phyloP scores from a whole-genome alignment of 805 yeast species.

The Yarrowia deformans region DNA sequence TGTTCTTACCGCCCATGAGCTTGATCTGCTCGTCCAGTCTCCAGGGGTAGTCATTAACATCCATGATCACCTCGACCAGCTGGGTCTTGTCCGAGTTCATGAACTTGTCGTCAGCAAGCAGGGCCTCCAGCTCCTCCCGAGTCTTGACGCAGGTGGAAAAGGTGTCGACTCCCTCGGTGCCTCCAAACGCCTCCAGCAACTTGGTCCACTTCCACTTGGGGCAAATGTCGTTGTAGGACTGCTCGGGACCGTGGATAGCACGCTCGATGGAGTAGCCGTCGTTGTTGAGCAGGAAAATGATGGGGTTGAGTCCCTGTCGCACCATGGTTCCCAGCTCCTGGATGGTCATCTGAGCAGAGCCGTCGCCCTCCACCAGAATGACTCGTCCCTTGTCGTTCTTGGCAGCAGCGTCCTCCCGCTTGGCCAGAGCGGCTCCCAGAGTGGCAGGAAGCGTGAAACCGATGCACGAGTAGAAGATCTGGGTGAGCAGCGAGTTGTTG shows the following conservation, averaged over 20 bases:
- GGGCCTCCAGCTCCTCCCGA: slow-evolving; percentile 52
- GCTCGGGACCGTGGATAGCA: slow-evolving; percentile 77
- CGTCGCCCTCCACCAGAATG: slow-evolving; percentile 85
- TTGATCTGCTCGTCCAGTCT: slow-evolving; percentile 54
- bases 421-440: slow-evolving; percentile 80
- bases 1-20: slow-evolving; percentile 45
- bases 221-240: slow-evolving; percentile 81
- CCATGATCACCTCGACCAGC: slow-evolving; percentile 67
- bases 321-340: slow-evolving; percentile 79
- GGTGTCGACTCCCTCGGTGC: slow-evolving; percentile 45
- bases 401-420: slow-evolving; percentile 50
- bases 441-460: slow-evolving; percentile 90
- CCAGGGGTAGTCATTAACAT: slow-evolving; percentile 69
- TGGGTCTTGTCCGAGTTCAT: slow-evolving; percentile 52
- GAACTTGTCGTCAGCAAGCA: slow-evolving; percentile 52
- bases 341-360: slow-evolving; percentile 92
- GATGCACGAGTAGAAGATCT: slow-evolving; percentile 81
- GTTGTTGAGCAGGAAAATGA: slow-evolving; percentile 79
- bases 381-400: slow-evolving; percentile 59
- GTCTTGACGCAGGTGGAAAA: slow-evolving; percentile 52
- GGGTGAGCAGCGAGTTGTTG: slow-evolving; percentile 59
- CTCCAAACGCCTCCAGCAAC: slow-evolving; percentile 63
- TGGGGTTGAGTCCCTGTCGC: slow-evolving; percentile 66
- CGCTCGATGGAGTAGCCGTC: slow-evolving; percentile 92
- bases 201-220: slow-evolving; percentile 83